A percentile compares a stretch with the other conserved stretches of the same genome.
phyloP scores from a whole-genome alignment of 768 basidiomycete genomes.

The Trametes gibbosa region DNA sequence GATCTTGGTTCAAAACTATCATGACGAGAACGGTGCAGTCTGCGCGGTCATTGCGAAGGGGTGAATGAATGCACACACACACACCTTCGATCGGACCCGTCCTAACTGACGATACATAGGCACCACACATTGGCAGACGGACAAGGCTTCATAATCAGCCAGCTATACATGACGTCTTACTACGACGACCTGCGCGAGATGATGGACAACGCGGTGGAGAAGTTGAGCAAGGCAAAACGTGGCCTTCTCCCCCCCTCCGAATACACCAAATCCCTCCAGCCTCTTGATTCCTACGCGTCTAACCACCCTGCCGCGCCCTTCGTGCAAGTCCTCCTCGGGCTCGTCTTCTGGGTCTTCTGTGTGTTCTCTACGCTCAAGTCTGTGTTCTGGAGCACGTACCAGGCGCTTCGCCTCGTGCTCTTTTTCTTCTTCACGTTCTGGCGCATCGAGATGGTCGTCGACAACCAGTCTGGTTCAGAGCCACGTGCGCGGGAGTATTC shows the following conservation, averaged over 20 bases:
- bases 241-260: constrained; percentile 22
- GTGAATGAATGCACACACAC: constrained; percentile 4
- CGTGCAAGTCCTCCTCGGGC: constrained; percentile 15
- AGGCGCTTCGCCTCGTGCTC: constrained; percentile 8
- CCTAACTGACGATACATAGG: constrained; percentile 1
- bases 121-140: constrained; percentile 27
- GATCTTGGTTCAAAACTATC: constrained; percentile 23
- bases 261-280: constrained; percentile 14
- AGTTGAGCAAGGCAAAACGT: constrained; percentile 11
- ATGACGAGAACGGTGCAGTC: constrained; percentile 22
- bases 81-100: not conserved
- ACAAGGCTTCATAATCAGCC: constrained; percentile 27
- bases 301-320: constrained; percentile 12
- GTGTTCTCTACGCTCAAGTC: constrained; percentile 2
- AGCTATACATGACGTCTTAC: constrained; percentile 26
- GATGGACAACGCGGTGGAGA: constrained; percentile 12
- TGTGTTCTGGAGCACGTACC: constrained; percentile 20
- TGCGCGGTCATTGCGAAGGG: constrained; percentile 22
- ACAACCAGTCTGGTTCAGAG: constrained; percentile 8
- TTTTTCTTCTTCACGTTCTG: constrained; percentile 24
- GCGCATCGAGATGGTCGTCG: constrained; percentile 26
- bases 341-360: constrained; percentile 18
- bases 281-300: constrained; percentile 17
- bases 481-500: constrained; percentile 17
- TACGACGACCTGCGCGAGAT: constrained; percentile 19